Evolutionary conservation across 352 stramenopile species (phyloP), one percentile per base, ranked within the genome.

Genomic region (Thraustochytrium striatum): DNA sequence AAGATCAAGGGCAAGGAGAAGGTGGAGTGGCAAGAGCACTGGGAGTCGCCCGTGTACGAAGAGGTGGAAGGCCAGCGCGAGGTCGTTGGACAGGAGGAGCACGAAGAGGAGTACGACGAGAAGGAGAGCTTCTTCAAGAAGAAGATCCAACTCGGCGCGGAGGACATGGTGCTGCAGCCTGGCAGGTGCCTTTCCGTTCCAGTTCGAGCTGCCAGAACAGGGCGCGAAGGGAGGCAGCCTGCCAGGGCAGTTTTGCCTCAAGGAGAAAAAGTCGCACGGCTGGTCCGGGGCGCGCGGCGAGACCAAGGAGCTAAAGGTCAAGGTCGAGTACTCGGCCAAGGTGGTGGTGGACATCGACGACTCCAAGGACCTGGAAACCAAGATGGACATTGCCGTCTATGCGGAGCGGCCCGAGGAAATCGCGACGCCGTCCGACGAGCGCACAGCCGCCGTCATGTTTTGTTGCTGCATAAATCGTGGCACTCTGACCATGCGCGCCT

Each of bases 1-100:
- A 75, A 75, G 28, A 41, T 75, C 32, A 75, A 75, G 52, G 65
- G 65, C 50, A 75, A 75, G 39, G 44, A 75, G 33, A 75, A 75
- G 65, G 65, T 75, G 43, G 25, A 75, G 33, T 75, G 65, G 65
- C 32, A 19, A 19, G 65, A 75, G 30, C 39, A 75, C 16, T 75
- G 65, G 65, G 2, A 75, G 25, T 36, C 65, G 33, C 43, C 65
- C 19, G 36, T 75, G 16, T 75, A 33, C 35, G 65, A 75, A 28
- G 39, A 72, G 44, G 44, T 62, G 11, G 65, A 75, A n/a, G 65
- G 52, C 32, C 21, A 38, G 25, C 65, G 65, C 2, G 39, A 41
- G 25, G 35, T 75, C 39, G 50, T 50, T 25, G 65, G 65, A 8
- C 43, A 75, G 13, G n/a, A 3, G 9, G 52, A 58, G 44, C 30